Base-by-base conservation (phyloP, 1,284 basidiomycete species). In the Ceratobasidium sp. region DNA sequence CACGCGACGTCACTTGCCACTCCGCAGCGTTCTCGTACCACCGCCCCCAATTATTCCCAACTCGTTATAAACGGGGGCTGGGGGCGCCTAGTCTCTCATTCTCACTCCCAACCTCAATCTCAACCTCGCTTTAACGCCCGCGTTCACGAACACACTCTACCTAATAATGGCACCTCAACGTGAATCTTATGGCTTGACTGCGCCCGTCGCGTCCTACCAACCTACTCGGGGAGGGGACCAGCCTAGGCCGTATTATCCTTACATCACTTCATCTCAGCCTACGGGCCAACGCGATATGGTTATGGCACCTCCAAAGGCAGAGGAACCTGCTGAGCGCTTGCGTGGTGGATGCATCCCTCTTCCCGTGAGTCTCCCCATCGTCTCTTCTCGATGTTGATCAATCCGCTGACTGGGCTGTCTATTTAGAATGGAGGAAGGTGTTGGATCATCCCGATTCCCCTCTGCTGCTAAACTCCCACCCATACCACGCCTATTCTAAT, bases 301-400 rank as follows among this genome's bases (percentile, higher is more conserved):
- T n/a, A 56, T 60, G 44, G 67, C 67, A 9, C 67, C 67, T 11
- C 67, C 67, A 22, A 31, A 24, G 17, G n/a, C n/a, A n/a, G 67
- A 71, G 9, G 31, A 57, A 33, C 53, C 24, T 11, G 67, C 67
- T 4, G 67, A 71, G 36, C 57, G 67, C 27, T 31, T 71, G 41
- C 67, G 67, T 48, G 67, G 67, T 47, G 67, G 67, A 71, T 71
- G 67, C 29, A 71, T 71, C 44, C 67, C 67, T 2, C 29, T 71
- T 5, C 67, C 67, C 29, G 67, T 71, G 41, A 59, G 67, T 71
- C 19, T 17, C 22, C n/a, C n/a, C n/a, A 6, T 2, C 54, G n/a
- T 29, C 19, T 22, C 54, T 22, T 29, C 29, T 15, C 6, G 31
- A 24, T 66, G 22, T 36, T 36, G 47, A n/a, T 63, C 31, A 22